Evolutionary conservation across 768 basidiomycete species (phyloP).

Genomic region (Hortiboletus flavorubellus): DNA sequence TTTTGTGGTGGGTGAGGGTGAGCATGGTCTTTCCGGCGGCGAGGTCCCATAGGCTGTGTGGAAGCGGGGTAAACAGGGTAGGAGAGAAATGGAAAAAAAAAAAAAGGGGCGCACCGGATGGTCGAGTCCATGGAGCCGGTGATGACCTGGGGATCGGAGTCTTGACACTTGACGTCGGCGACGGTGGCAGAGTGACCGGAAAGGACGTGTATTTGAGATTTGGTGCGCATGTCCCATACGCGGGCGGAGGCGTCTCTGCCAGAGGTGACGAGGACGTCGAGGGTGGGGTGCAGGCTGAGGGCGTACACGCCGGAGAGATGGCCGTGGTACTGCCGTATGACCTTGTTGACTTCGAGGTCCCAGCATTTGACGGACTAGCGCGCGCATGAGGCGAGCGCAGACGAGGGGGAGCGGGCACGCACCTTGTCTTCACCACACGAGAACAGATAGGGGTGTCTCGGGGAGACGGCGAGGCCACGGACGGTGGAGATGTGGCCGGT

Average conservation of each 20-base stretch:
- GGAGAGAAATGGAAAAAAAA: not conserved
- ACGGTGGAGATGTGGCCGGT: constrained; percentile 99
- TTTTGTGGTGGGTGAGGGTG: constrained; percentile 99
- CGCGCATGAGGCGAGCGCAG: not conserved
- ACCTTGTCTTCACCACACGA: constrained; percentile 99
- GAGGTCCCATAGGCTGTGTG: constrained; percentile 84
- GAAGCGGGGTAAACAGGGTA: not conserved
- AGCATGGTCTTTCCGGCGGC: constrained; percentile 97
- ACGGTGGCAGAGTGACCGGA: constrained; percentile 94
- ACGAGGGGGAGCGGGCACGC: constrained; percentile 13
- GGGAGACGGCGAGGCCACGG: constrained; percentile 87
- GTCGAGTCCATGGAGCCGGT: constrained; percentile 99
- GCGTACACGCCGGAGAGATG: constrained; percentile 98
- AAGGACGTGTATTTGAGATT: constrained; percentile 91
- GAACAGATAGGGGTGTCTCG: constrained; percentile 94
- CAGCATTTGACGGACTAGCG: constrained; percentile 98
- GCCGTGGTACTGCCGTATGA: constrained; percentile 97
- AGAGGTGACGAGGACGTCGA: constrained; percentile 92
- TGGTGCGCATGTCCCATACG: constrained; percentile 99
- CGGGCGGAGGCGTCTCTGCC: constrained; percentile 96
- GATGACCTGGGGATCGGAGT: constrained; percentile 96
- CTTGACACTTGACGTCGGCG: constrained; percentile 94
- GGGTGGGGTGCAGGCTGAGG: constrained; percentile 88
- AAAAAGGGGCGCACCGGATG: constrained; percentile 54
- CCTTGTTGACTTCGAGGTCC: constrained; percentile 98